These are phyloP conservation scores for Microcyclosporella mali DNA, from an alignment of 2,329 filamentous ascomycete species.

Conservation along the genomic window DNA sequence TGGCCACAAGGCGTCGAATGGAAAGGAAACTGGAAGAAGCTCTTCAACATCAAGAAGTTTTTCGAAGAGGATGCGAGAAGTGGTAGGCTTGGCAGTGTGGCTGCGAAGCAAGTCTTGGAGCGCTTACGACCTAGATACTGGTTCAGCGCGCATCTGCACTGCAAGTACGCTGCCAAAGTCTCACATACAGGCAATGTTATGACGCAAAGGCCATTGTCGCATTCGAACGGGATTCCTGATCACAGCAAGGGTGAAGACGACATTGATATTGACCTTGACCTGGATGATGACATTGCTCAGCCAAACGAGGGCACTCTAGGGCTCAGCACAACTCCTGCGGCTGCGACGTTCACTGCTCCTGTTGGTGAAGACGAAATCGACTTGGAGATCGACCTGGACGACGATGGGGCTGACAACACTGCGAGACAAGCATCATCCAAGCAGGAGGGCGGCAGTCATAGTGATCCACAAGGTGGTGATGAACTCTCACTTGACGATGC, in stretches of 20 bases:
- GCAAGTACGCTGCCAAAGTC: conserved; percentile 68
- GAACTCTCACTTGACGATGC: conserved; percentile 16
- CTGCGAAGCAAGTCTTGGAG: conserved; percentile 74
- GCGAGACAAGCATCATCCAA: neutral
- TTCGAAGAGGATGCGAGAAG: conserved; percentile 70
- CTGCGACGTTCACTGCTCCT: conserved; percentile 5
- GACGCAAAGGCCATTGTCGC: neutral
- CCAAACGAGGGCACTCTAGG: conserved; percentile 11
- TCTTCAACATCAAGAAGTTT: conserved; percentile 68
- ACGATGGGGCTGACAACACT: conserved; percentile 15
- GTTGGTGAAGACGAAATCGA: conserved; percentile 41
- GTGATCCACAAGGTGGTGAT: neutral
- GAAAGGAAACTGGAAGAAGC: conserved; percentile 59
- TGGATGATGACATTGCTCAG: conserved; percentile 30
- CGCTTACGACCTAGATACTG: conserved; percentile 75
- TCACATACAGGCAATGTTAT: conserved; percentile 34
- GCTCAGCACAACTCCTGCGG: conserved; percentile 4
- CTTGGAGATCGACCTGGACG: conserved; percentile 26
- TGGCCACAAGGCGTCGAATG: conserved; percentile 84
- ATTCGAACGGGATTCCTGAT: neutral
- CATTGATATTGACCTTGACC: conserved; percentile 49
- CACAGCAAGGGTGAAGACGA: conserved; percentile 54
- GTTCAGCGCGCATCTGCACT: conserved; percentile 87
- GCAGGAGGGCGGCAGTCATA: too few species aligned
- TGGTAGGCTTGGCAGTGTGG: conserved; percentile 70